phyloP scores from a whole-genome alignment of 1,284 basidiomycete genomes.

The Pseudozyma thailandica region DNA sequence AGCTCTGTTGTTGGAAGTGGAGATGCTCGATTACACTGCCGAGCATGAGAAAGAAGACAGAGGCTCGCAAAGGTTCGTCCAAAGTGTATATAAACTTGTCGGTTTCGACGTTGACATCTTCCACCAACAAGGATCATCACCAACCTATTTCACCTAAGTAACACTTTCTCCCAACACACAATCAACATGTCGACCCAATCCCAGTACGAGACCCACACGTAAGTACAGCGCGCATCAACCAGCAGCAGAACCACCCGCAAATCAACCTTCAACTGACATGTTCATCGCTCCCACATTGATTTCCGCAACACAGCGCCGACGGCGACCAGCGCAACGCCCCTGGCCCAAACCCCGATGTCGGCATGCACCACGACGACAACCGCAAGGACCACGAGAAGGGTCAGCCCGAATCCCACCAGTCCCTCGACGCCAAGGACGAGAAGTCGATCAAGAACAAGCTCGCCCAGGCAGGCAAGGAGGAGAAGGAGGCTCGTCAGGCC shows the following conservation, averaged over 20 bases:
- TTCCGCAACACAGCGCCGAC: conserved; percentile 27
- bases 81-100: conserved; percentile 17
- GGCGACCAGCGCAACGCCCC: conserved; percentile 57
- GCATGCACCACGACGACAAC: conserved; percentile 50
- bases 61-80: background rate
- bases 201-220: conserved; percentile 50
- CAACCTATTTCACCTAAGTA: background rate
- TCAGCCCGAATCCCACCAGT: conserved; percentile 57
- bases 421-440: conserved; percentile 58
- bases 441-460: conserved; percentile 65
- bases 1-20: background rate
- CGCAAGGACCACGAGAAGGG: conserved; percentile 61
- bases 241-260: no score
- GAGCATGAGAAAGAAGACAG: background rate
- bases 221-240: conserved; percentile 8
- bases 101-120: no score
- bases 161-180: no score
- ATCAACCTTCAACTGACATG: background rate
- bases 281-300: background rate
- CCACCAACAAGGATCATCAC: background rate
- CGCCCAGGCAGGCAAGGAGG: conserved; percentile 60
- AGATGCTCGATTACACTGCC: conserved; percentile 19
- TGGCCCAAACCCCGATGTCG: conserved; percentile 50
- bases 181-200: conserved; percentile 47
- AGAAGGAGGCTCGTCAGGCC: conserved; percentile 44